These are phyloP conservation scores for Entomortierella chlamydospora DNA, from an alignment of 192 early-diverging fungal species.

Conservation along the genomic window DNA sequence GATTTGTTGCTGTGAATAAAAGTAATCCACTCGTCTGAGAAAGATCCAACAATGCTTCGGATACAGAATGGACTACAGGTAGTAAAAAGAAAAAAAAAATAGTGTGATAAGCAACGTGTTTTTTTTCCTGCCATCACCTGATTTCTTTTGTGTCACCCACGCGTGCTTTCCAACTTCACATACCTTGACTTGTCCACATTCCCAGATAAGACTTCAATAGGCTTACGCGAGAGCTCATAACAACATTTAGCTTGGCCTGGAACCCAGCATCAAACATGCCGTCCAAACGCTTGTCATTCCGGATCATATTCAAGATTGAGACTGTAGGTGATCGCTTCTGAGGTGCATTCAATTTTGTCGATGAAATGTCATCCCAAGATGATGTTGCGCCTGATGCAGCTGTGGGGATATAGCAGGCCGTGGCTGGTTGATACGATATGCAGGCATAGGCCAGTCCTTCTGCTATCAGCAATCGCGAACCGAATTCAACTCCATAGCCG, in stretches of 20 bases:
- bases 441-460: constrained; percentile 46
- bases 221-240: constrained; percentile 48
- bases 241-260: constrained; percentile 42
- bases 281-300: constrained; percentile 47
- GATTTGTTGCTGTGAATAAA: constrained; percentile 46
- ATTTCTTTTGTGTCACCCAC: too few relatives aligned
- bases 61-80: constrained; percentile 27
- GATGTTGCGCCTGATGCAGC: constrained; percentile 2
- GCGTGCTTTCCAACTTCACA: background rate
- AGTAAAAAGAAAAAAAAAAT: too few relatives aligned
- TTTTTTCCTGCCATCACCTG: too few relatives aligned
- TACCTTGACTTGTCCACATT: constrained; percentile 51
- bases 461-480: constrained; percentile 28
- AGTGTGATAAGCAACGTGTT: too few relatives aligned
- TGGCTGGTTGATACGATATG: constrained; percentile 39
- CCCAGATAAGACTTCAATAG: constrained; percentile 47
- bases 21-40: constrained; percentile 38
- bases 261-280: constrained; percentile 52
- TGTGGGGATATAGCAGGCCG: constrained; percentile 29
- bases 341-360: background rate
- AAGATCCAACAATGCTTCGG: constrained; percentile 36
- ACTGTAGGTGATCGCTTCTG: constrained; percentile 23
- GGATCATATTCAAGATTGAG: constrained; percentile 45
- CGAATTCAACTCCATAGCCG: constrained; percentile 46
- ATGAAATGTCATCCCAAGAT: background rate